A percentile compares a stretch with the other conserved stretches of the same genome.
Evolutionary conservation across 1,284 basidiomycete species (phyloP).

Genomic region (Puccinia novopanici): DNA sequence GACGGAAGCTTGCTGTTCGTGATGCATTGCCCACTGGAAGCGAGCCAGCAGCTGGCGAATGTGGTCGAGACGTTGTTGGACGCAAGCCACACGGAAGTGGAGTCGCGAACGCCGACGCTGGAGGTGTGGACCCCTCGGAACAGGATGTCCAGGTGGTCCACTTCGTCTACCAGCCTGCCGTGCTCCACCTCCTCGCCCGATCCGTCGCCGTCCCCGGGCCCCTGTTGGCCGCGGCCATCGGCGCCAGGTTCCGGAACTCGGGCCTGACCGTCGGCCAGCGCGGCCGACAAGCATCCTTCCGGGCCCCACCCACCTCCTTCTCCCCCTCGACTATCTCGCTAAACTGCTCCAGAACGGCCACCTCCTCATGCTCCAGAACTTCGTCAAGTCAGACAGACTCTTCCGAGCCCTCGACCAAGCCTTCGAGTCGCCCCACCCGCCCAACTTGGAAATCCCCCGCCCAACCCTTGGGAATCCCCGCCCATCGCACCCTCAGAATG

Average conservation of each 20-base stretch:
- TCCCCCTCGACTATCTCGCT: no score
- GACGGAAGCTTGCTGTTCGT: conserved; percentile 46
- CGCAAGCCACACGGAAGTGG: background rate
- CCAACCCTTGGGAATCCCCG: no score
- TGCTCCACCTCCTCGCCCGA: conserved; percentile 30
- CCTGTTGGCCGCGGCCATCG: conserved; percentile 15
- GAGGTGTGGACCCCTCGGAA: background rate
- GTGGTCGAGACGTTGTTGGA: conserved; percentile 32
- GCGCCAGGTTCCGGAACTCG: conserved; percentile 41
- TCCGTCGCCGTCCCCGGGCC: conserved; percentile 13
- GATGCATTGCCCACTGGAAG: conserved; percentile 11
- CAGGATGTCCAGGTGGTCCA: conserved; percentile 3
- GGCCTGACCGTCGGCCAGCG: conserved; percentile 32
- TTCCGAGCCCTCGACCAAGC: no score
- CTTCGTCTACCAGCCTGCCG: conserved; percentile 42
- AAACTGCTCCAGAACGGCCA: no score
- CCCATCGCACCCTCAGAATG: no score
- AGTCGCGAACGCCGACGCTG: background rate
- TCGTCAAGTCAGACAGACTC: no score
- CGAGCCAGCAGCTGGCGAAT: background rate
- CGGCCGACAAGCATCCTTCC: no score
- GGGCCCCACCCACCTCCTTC: no score
- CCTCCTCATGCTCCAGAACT: no score
- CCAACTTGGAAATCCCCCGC: no score
- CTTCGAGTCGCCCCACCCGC: no score